Conservation (phyloP, 1,284 basidiomycete genomes). For the Papiliotrema laurentii region DNA sequence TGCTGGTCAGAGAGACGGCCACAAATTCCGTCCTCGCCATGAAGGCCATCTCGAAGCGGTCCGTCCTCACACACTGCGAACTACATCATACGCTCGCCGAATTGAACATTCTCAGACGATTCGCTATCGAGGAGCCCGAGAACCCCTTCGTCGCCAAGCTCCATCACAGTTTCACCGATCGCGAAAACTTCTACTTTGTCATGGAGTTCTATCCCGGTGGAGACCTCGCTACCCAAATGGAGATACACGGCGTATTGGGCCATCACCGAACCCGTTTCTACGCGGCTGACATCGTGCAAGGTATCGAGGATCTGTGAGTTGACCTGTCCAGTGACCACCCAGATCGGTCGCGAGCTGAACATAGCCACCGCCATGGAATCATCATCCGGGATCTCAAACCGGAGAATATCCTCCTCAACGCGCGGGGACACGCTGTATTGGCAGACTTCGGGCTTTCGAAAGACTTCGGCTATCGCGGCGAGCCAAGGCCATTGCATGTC, state of each 20-base stretch:
- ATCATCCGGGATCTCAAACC: constrained; percentile 50
- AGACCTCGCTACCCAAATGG: constrained; percentile 92
- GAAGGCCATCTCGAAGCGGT: constrained; percentile 94
- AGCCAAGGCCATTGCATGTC: constrained; percentile 32
- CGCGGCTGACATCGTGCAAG: constrained; percentile 91
- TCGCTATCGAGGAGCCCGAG: constrained; percentile 61
- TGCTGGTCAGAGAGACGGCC: constrained; percentile 74
- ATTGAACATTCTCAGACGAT: constrained; percentile 84
- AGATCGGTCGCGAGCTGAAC: too few relatives aligned
- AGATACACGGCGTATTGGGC: constrained; percentile 86
- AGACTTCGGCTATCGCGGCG: constrained; percentile 38
- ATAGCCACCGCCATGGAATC: constrained; percentile 49
- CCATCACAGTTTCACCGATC: constrained; percentile 94
- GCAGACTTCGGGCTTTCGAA: constrained; percentile 77
- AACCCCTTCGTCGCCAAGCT: constrained; percentile 93
- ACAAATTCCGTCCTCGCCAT: constrained; percentile 74
- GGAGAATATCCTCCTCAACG: constrained; percentile 90
- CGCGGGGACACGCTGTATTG: constrained; percentile 88
- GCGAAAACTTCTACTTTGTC: constrained; percentile 74
- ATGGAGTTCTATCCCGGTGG: constrained; percentile 90
- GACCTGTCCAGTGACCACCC: not conserved
- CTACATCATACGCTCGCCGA: constrained; percentile 92
- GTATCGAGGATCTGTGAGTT: constrained; percentile 71
- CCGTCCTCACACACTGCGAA: constrained; percentile 92
- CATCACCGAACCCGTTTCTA: constrained; percentile 92